Evolutionary conservation across 345 rosid species (phyloP), one percentile per base, ranked within the genome.

Genomic region (Limnanthes douglasii): DNA sequence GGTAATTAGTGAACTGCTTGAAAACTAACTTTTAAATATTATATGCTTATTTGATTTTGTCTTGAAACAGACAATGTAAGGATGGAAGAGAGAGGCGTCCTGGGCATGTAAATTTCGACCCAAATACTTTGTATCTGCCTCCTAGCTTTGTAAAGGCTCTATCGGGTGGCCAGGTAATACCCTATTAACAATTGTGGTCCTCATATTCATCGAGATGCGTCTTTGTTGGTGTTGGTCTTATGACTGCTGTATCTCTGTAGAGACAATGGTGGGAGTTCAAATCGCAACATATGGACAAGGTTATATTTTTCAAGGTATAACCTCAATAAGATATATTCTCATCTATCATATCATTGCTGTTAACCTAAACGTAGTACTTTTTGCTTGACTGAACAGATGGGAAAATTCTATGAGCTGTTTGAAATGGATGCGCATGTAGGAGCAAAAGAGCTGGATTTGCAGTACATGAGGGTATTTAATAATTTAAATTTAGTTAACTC

Each of bases 181-280:
- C 32, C 31, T 34, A 34, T 20, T 21, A 6, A 38, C 16, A 14
- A 10, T 59, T 31, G 17, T 21, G 11, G 19, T 51, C 43, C 30
- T 14, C 29, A 44, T 51, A 35, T 18, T 31, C 51, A 17, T 28
- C 51, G 44, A 38, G 40, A 24, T 11, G 39, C 34, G 39, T 38
- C 49, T 43, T 36, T 39, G 44, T 34, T 56, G 40, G 14, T 11
- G 47, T 28, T 37, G 17, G 19, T 45, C 17, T 15, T 12, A n/a
- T 45, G 20, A 19, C 23, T 26, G 2, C 11, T 42, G 19, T 33
- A 15, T 10, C 34, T 28, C 16, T 53, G 29, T 82, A 90, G 96
- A 80, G 75, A 59, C 96, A 90, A 75, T 90, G 98, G 98, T 90
- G 98, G 98, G 98, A 90, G 51, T 84, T 84, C 46, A 90, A 90